Conservation (phyloP, 306 rosid genomes). For the Dalbergia oliveri region DNA sequence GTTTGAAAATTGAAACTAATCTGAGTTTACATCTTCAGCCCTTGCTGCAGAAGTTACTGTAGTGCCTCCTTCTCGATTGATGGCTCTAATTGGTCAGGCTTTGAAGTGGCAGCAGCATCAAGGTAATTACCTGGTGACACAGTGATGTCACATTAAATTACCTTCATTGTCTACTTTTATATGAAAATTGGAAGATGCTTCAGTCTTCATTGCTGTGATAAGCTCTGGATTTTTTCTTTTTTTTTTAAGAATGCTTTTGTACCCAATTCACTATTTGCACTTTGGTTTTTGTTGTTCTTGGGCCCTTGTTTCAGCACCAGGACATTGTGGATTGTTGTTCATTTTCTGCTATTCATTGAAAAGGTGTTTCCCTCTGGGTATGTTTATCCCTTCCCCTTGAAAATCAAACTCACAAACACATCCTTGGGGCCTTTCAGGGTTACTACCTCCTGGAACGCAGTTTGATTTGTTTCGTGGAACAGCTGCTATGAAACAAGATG, state of each 20-base stretch:
- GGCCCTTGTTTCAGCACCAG: constrained; percentile 2
- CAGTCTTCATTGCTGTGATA: not conserved
- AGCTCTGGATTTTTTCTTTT: not conserved
- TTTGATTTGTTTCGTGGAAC: constrained; percentile 99
- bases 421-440: constrained; percentile 66
- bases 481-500: constrained; percentile 99
- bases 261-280: constrained; percentile 8
- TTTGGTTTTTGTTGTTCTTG: constrained; percentile 12
- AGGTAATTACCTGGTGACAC: constrained; percentile 55
- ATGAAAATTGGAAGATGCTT: constrained; percentile 10
- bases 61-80: constrained; percentile 95
- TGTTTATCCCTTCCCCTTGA: constrained; percentile 8
- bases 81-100: constrained; percentile 98
- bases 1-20: constrained; percentile 1
- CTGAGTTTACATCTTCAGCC: constrained; percentile 66
- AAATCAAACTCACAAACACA: too few species aligned
- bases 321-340: constrained; percentile 15
- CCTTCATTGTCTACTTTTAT: constrained; percentile 6
- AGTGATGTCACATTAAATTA: not conserved
- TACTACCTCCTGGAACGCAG: constrained; percentile 99
- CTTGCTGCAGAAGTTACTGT: constrained; percentile 95
- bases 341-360: constrained; percentile 29
- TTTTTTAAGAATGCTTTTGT: not conserved
- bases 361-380: not conserved
- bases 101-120: constrained; percentile 99